Base-by-base conservation (phyloP, 352 stramenopile species). In the Blastocystis sp. region DNA sequence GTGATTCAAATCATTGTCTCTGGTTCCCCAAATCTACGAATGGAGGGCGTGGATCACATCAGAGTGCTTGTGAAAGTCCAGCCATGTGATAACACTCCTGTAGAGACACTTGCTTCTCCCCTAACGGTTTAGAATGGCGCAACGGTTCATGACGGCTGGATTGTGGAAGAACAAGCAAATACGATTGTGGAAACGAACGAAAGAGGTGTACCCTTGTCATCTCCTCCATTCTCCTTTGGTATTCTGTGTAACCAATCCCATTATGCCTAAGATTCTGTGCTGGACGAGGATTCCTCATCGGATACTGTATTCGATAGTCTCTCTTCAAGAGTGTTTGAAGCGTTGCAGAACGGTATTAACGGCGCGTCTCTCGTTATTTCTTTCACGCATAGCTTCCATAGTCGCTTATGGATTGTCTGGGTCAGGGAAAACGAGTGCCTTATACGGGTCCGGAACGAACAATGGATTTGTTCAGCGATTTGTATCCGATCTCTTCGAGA, bases 161-260 rank as follows among this genome's bases (percentile, higher is more conserved):
- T 19, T 55, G 6, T 16, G 16, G 16, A 55, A 55, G 45, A 55
- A 16, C 45, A 55, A 55, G 6, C 45, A 16, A 55, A 16, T 55
- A 19, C 6, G 45, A 55, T 16, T 19, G 16, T 55, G 6, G 45
- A 16, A 55, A 55, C 6, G 6, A 1, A 55, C n/a, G n/a, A n/a
- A n/a, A n/a, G n/a, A n/a, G n/a, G n/a, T n/a, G n/a, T n/a, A n/a
- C n/a, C n/a, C n/a, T n/a, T n/a, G n/a, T 55, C 45, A 55, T 6
- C 45, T 16, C 45, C 45, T 16, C 45, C 9, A 45, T 80, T 80
- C 2, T 69, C 50, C 37, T 80, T 80, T 9, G 70, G 24, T 80
- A 65, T 0, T 1, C 1, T 71, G 24, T 1, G 69, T 37, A 65
- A 55, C 9, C 37, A 24, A 24, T 67, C 16, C 24, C 9, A 13